phyloP scores from a whole-genome alignment of 371 early-diverging fungal genomes.

The Apophysomyces sp. region DNA sequence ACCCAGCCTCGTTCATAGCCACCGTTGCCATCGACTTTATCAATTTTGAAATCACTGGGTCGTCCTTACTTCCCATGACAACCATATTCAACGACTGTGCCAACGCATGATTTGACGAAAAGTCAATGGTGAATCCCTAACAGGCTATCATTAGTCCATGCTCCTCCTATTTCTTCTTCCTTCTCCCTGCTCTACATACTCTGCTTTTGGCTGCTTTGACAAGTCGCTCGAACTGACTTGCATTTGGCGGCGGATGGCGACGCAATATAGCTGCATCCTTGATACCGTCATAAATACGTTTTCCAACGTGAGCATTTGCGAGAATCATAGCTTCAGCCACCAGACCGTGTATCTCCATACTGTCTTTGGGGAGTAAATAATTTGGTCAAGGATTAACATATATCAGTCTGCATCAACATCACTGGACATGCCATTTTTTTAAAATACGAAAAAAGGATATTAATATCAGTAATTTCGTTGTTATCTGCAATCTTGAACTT shows the following conservation, averaged over 20 bases:
- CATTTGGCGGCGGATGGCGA: conserved; percentile 74
- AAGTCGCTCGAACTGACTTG: conserved; percentile 68
- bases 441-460: conserved; percentile 45
- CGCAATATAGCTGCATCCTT: conserved; percentile 89
- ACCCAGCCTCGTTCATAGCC: conserved; percentile 79
- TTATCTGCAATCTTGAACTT: conserved; percentile 69
- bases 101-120: conserved; percentile 66
- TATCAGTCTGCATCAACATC: conserved; percentile 33
- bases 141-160: neutral
- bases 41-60: conserved; percentile 58
- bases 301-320: conserved; percentile 94
- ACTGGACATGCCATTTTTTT: too few relatives aligned
- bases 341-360: conserved; percentile 89
- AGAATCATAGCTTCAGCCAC: conserved; percentile 99
- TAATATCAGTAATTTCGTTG: conserved; percentile 63
- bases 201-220: conserved; percentile 61
- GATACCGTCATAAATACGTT: conserved; percentile 75
- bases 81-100: conserved; percentile 55
- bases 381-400: conserved; percentile 24
- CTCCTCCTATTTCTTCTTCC: neutral
- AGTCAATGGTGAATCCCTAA: conserved; percentile 62
- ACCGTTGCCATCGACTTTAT: conserved; percentile 76
- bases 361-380: conserved; percentile 66
- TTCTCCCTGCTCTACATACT: conserved; percentile 19
- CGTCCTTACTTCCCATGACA: conserved; percentile 33